Evolutionary conservation across 805 yeast species (phyloP).

Genomic region (Lipomyces kockii): DNA sequence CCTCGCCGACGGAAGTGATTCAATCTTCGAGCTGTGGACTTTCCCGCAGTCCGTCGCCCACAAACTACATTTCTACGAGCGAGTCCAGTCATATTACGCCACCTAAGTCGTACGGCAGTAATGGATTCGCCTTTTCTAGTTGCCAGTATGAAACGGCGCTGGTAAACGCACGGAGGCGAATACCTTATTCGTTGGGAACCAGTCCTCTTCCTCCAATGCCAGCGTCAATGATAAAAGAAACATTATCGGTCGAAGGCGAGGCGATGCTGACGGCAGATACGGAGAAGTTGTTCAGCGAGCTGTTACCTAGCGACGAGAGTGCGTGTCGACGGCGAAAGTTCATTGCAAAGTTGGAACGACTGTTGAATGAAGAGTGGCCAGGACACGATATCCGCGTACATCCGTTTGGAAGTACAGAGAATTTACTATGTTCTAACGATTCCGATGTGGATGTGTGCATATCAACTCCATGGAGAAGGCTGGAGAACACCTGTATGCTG

Average conservation of each 20-base stretch:
- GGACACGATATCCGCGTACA: constrained; percentile 28
- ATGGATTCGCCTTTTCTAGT: not conserved
- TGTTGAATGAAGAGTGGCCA: constrained; percentile 37
- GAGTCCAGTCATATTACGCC: not conserved
- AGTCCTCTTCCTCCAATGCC: constrained; percentile 26
- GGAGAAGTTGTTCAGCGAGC: constrained; percentile 19
- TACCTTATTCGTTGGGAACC: constrained; percentile 38
- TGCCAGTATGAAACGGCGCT: constrained; percentile 35
- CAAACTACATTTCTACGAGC: not conserved
- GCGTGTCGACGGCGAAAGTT: constrained; percentile 24
- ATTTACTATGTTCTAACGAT: constrained; percentile 33
- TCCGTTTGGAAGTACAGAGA: constrained; percentile 39
- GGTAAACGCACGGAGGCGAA: constrained; percentile 35
- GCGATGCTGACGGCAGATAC: constrained; percentile 29
- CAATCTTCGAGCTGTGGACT: not conserved
- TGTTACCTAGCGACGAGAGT: constrained; percentile 31
- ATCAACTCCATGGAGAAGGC: constrained; percentile 25
- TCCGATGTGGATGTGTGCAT: constrained; percentile 41
- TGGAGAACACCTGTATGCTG: constrained; percentile 36
- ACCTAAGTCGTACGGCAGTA: not conserved
- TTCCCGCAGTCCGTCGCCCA: constrained; percentile 7
- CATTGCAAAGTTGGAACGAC: constrained; percentile 29
- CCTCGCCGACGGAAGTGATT: not conserved
- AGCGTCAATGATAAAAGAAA: constrained; percentile 14
- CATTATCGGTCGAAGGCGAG: constrained; percentile 21